These are phyloP conservation scores for Ceratonia siliqua DNA, from an alignment of 306 rosid species.

Conservation along the genomic window DNA sequence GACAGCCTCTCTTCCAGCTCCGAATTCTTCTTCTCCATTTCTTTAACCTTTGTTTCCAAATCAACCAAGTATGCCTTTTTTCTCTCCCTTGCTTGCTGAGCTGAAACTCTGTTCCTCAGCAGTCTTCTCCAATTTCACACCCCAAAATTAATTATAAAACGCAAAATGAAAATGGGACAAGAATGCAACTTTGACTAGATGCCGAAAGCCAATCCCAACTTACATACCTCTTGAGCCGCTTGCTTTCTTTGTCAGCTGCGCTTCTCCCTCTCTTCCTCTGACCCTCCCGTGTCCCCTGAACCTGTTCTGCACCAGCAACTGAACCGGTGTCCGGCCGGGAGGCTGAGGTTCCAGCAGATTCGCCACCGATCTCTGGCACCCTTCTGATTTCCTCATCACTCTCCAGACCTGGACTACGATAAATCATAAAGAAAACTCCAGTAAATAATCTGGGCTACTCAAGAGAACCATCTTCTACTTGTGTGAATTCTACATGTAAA, in stretches of 20 bases:
- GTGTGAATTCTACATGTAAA: background rate
- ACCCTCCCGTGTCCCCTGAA: constrained; percentile 63
- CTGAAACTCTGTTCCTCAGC: constrained; percentile 94
- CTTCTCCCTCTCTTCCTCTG: constrained; percentile 88
- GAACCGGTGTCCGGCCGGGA: constrained; percentile 62
- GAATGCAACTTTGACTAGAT: background rate
- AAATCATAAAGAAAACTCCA: background rate
- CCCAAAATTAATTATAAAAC: constrained; percentile 28
- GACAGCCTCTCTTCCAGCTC: constrained; percentile 85
- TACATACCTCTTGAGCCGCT: constrained; percentile 82
- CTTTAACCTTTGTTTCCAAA: constrained; percentile 73
- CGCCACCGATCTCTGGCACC: constrained; percentile 94
- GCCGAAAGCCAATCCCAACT: background rate
- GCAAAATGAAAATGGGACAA: constrained; percentile 22
- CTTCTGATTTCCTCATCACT: constrained; percentile 98
- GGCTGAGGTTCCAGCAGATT: constrained; percentile 81
- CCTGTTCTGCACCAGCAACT: constrained; percentile 67
- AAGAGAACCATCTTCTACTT: background rate
- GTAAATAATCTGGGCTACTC: constrained; percentile 5
- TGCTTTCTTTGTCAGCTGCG: constrained; percentile 96
- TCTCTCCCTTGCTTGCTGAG: constrained; percentile 98
- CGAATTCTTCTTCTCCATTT: constrained; percentile 79
- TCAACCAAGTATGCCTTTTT: constrained; percentile 87
- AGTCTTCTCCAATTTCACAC: constrained; percentile 51
- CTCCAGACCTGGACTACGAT: constrained; percentile 59